These are phyloP conservation scores for Choanephora cucurbitarum DNA, from an alignment of 371 early-diverging fungal species.

Conservation along the genomic window DNA sequence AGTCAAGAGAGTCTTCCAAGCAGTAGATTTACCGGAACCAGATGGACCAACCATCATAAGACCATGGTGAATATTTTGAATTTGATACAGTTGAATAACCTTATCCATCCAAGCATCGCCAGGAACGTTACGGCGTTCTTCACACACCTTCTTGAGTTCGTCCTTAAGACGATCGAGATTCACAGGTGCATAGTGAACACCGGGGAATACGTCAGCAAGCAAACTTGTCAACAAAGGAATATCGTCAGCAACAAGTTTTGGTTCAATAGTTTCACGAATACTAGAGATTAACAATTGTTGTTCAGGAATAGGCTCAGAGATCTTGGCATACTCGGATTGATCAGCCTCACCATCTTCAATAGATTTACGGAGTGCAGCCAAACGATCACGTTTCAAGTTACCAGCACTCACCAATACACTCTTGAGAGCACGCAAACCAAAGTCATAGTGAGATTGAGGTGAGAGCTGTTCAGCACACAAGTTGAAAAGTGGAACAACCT, in stretches of 20 bases:
- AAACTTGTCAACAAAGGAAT: conserved; percentile 86
- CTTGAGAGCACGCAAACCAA: conserved; percentile 98
- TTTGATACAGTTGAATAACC: conserved; percentile 95
- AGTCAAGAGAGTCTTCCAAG: conserved; percentile 89
- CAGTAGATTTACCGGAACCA: conserved; percentile 93
- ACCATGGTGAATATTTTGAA: conserved; percentile 98
- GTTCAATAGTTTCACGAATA: conserved; percentile 95
- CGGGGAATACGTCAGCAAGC: conserved; percentile 95
- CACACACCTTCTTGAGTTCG: conserved; percentile 80
- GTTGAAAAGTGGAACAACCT: conserved; percentile 96
- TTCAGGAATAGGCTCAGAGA: conserved; percentile 77
- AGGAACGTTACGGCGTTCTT: conserved; percentile 71
- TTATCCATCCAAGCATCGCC: conserved; percentile 94
- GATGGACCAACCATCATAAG: conserved; percentile 99
- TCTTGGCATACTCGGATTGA: conserved; percentile 47
- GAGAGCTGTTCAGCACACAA: conserved; percentile 93
- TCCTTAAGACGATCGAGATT: conserved; percentile 75
- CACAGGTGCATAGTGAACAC: conserved; percentile 83
- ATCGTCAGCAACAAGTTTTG: conserved; percentile 96
- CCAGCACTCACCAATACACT: conserved; percentile 97
- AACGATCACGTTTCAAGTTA: conserved; percentile 91
- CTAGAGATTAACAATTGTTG: conserved; percentile 93
- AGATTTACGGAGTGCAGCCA: conserved; percentile 55
- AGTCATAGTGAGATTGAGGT: conserved; percentile 97
- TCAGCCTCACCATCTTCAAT: conserved; percentile 48